Percentiles rank a stretch among this genome's conserved stretches.
Evolutionary conservation across 495 filamentous ascomycete genomes (phyloP).

Genomic region (Mycothermus thermophilus): DNA sequence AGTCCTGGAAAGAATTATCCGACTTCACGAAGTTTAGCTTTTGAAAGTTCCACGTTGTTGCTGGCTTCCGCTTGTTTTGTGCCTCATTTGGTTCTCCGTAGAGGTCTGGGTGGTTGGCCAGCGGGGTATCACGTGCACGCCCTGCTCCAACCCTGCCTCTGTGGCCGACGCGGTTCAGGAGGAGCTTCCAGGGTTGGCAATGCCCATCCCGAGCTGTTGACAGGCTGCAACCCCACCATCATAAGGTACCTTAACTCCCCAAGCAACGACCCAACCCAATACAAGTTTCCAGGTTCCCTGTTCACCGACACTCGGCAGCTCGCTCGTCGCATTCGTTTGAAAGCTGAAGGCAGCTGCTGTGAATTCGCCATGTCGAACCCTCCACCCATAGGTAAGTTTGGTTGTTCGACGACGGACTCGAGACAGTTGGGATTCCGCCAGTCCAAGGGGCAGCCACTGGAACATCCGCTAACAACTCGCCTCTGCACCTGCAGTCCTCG

Average conservation of each 20-base stretch:
- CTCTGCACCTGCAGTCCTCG: conserved; percentile 56
- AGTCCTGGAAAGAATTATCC: too few relatives aligned
- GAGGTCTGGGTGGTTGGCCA: conserved; percentile 8
- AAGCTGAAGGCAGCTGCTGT: not conserved
- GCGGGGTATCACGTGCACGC: conserved; percentile 26
- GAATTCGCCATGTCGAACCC: conserved; percentile 11
- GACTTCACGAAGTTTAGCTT: too few relatives aligned
- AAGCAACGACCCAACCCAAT: too few relatives aligned
- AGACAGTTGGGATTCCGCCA: too few relatives aligned
- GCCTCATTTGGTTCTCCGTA: too few relatives aligned
- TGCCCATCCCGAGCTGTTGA: not conserved
- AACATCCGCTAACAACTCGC: conserved; percentile 16
- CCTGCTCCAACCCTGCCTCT: conserved; percentile 9
- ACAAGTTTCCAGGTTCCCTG: conserved; percentile 6
- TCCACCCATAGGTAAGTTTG: conserved; percentile 19
- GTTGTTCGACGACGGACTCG: too few relatives aligned
- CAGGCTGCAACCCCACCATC: conserved; percentile 19
- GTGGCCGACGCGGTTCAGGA: conserved; percentile 6
- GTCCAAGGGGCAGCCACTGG: too few relatives aligned
- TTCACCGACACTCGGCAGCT: conserved; percentile 3
- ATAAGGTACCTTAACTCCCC: too few relatives aligned
- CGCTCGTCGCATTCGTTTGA: not conserved
- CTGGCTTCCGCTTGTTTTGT: too few relatives aligned
- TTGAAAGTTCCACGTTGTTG: too few relatives aligned
- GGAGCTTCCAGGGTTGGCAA: conserved; percentile 3